Percentiles rank a stretch among this genome's conserved stretches.
Conservation (phyloP, 345 rosid species). For the Eucalyptus leucophloia region DNA sequence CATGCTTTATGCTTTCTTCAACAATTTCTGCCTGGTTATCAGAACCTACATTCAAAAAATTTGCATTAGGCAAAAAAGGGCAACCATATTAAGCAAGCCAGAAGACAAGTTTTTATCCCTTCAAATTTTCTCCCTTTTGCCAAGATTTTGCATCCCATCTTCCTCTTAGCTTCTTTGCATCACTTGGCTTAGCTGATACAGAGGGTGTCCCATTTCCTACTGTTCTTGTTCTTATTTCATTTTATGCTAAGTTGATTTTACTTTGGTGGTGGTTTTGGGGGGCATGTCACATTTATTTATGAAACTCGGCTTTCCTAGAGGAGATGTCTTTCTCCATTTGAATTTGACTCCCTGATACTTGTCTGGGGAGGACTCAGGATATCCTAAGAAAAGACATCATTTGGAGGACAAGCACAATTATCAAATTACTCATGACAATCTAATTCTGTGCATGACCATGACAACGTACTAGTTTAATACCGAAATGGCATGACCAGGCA, state of each 20-base stretch:
- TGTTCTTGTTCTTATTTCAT: background rate
- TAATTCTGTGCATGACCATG: background rate
- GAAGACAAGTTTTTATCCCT: background rate
- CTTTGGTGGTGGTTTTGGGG: background rate
- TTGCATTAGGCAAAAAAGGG: background rate
- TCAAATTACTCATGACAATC: background rate
- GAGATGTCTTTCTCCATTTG: background rate
- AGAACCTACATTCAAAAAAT: constrained; percentile 15
- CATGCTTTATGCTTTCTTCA: constrained; percentile 59
- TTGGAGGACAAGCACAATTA: background rate
- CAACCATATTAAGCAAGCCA: background rate
- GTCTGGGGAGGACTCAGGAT: background rate
- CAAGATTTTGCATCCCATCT: background rate
- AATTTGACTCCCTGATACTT: background rate
- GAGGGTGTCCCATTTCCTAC: background rate
- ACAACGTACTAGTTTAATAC: background rate
- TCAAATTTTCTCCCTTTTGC: background rate
- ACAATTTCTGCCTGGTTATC: constrained; percentile 45
- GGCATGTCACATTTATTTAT: background rate
- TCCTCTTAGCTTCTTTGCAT: background rate
- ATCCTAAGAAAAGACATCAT: background rate
- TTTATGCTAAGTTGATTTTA: background rate
- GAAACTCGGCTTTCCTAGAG: background rate
- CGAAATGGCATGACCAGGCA: background rate
- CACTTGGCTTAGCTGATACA: background rate